phyloP scores from a whole-genome alignment of 2,329 filamentous ascomycete genomes.

The Fusarium pseudonygamai region DNA sequence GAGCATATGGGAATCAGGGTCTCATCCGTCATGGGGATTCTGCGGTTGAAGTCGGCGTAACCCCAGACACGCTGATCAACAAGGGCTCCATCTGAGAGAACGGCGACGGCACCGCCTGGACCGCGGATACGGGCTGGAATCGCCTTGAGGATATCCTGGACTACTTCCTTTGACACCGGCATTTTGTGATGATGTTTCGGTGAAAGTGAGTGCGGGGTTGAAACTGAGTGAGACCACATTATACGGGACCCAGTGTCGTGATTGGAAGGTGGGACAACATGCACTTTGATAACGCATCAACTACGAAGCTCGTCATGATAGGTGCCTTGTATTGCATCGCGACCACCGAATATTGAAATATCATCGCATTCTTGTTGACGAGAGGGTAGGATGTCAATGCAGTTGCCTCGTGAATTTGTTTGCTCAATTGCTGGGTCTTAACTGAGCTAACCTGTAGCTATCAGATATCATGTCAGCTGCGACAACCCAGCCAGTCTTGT shows the following conservation, averaged over 20 bases:
- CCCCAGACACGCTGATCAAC: conserved; percentile 22
- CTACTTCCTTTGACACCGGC: conserved; percentile 19
- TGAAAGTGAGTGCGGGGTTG: conserved; percentile 17
- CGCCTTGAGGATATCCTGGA: conserved; percentile 8
- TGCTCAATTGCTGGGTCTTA: neutral
- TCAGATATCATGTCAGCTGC: neutral
- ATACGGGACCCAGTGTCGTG: conserved; percentile 2
- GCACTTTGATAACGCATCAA: neutral
- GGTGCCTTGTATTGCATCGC: neutral
- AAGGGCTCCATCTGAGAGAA: conserved; percentile 21
- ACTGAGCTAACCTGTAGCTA: neutral
- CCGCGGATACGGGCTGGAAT: conserved; percentile 26
- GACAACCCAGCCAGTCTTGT: neutral
- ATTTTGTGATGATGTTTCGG: neutral
- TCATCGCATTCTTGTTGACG: rapidly evolving
- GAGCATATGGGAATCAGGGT: conserved; percentile 29
- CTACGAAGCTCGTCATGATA: neutral
- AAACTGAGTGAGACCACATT: neutral
- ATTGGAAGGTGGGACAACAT: conserved; percentile 28
- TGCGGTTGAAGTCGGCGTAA: conserved; percentile 26
- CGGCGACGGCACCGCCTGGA: conserved; percentile 26
- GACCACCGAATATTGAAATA: neutral
- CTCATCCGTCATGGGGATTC: conserved; percentile 26
- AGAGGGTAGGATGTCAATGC: neutral
- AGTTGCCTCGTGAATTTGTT: neutral